phyloP scores from a whole-genome alignment of 306 rosid species.

The Astragalus membranaceus region DNA sequence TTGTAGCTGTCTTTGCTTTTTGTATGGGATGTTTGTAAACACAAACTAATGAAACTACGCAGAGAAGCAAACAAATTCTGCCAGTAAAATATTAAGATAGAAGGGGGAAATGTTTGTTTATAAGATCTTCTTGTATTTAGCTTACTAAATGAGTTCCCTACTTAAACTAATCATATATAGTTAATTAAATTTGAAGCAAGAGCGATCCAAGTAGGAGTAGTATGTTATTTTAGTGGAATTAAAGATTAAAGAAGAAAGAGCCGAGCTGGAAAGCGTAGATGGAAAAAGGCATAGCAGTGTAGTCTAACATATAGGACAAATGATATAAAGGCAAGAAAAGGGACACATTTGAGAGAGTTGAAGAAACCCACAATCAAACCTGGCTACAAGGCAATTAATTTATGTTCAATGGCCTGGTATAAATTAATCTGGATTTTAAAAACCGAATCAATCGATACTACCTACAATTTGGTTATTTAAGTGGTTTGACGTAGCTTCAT shows the following conservation, averaged over 20 bases:
- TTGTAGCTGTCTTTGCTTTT: too few relatives aligned
- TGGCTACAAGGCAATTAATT: not conserved
- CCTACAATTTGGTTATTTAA: too few relatives aligned
- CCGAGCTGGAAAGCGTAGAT: slow-evolving; percentile 16
- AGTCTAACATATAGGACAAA: slow-evolving; percentile 19
- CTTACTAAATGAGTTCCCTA: too few relatives aligned
- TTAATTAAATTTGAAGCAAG: not conserved
- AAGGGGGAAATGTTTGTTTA: too few relatives aligned
- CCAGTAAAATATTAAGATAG: too few relatives aligned
- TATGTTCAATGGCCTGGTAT: not conserved
- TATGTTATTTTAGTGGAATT: not conserved
- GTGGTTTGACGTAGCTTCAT: too few relatives aligned
- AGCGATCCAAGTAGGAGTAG: not conserved
- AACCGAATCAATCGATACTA: too few relatives aligned
- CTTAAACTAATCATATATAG: not conserved
- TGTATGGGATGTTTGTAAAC: too few relatives aligned
- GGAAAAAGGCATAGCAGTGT: not conserved
- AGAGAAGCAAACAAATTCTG: too few relatives aligned
- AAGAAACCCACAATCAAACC: slow-evolving; percentile 27
- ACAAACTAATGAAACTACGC: too few relatives aligned
- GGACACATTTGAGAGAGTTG: not conserved
- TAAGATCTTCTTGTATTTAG: too few relatives aligned
- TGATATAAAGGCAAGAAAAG: not conserved
- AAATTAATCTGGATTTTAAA: too few relatives aligned
- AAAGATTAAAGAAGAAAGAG: not conserved